Evolutionary conservation across 2,329 filamentous ascomycete genomes (phyloP), one percentile per base, ranked within the genome.

Genomic region (Cladosporium phlei): DNA sequence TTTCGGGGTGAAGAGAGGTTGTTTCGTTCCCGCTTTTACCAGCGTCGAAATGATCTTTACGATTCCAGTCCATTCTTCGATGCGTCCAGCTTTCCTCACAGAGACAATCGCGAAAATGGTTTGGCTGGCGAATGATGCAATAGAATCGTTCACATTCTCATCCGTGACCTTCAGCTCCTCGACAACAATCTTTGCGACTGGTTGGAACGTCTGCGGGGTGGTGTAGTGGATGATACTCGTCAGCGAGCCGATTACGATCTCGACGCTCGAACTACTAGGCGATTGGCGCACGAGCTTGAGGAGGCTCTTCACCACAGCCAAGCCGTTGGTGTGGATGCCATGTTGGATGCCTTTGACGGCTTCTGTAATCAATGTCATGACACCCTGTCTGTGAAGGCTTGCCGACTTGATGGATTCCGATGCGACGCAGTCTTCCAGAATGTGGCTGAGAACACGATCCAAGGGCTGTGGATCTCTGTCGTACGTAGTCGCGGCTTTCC

Each of bases 291-390:
- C 55, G 17, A 38, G 32, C 29, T 50, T 54, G 19, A 82, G 51
- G 7, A 83, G 56, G 51, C 75, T 76, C 35, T 68, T 64, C 19
- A 82, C 56, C 16, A 82, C 71, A 8, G 74, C 70, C 2, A 68
- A 58, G 24, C 75, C 79, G 54, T 76, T 77, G 2, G 78, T 78
- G 60, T 83, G 77, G 6, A 83, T 62, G 0, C 73, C 74, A 39
- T 71, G 64, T 52, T 82, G 78, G 22, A 83, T 68, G 20, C 80
- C 80, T 56, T 80, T 80, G 44, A 82, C 76, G 7, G 90, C 83
- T 66, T 97, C 91, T 3, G 88, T 83, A 59, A 96, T 88, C 74
- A 97, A 83, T 14, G 82, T 86, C 88, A 95, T 96, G 35, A 96
- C 67, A 46, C 91, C 93, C 62, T 94, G 83, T 52, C 85, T 84